Conservation (phyloP, 2,329 filamentous ascomycete species). For the Fusarium keratoplasticum region DNA sequence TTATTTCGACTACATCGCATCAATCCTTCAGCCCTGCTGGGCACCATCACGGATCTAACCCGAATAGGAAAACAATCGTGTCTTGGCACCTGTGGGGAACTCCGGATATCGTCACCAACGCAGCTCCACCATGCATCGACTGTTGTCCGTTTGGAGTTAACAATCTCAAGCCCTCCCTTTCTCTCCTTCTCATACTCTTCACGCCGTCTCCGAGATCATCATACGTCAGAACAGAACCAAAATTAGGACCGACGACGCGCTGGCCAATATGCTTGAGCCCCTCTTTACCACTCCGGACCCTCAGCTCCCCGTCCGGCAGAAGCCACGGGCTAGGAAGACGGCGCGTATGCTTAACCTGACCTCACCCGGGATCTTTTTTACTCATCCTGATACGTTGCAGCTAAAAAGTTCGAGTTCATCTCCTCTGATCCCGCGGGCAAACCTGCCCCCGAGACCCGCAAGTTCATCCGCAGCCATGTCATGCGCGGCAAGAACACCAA, state of each 20-base stretch:
- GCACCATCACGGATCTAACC: conserved; percentile 12
- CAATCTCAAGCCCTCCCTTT: conserved; percentile 1
- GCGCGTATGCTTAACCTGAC: conserved; percentile 3
- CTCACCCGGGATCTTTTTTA: not conserved
- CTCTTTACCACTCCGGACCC: conserved; percentile 8
- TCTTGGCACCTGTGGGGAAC: conserved; percentile 14
- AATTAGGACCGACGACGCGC: not conserved
- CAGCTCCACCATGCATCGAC: not conserved
- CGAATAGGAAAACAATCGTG: conserved; percentile 44
- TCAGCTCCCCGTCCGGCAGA: not conserved
- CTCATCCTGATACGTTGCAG: conserved; percentile 7
- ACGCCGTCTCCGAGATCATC: not conserved
- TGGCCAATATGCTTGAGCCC: conserved; percentile 25
- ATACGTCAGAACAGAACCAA: not conserved
- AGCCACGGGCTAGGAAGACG: conserved; percentile 10
- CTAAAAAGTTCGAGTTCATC: conserved; percentile 46
- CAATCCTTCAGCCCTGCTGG: not conserved
- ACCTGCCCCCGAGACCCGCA: conserved; percentile 37
- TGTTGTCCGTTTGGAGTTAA: conserved; percentile 29
- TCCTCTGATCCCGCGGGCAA: conserved; percentile 38
- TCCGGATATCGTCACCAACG: not conserved
- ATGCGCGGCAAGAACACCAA: conserved; percentile 45
- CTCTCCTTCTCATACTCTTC: not conserved
- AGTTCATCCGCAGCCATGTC: conserved; percentile 45
- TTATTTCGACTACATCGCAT: conserved; percentile 10